phyloP scores from a whole-genome alignment of 169 alveolate species.

The Babesia divergens region DNA sequence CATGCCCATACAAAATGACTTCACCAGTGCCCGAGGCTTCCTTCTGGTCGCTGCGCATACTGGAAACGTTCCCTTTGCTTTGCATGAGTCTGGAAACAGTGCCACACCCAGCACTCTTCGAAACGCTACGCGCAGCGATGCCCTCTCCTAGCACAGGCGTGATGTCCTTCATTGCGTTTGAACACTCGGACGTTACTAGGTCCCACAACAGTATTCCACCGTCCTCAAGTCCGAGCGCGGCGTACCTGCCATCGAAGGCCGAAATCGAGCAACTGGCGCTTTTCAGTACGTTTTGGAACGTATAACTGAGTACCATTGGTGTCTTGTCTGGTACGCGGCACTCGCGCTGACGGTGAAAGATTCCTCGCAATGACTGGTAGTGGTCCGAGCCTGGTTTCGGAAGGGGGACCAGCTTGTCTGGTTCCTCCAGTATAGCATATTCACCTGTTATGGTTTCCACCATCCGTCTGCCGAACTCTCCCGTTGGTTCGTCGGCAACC shows the following conservation, averaged over 20 bases:
- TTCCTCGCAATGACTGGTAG: slow-evolving; percentile 38
- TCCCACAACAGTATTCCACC: slow-evolving; percentile 57
- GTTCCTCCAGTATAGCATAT: slow-evolving; percentile 48
- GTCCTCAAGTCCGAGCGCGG: slow-evolving; percentile 55
- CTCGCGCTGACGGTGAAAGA: slow-evolving; percentile 15
- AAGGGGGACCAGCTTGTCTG: slow-evolving; percentile 43
- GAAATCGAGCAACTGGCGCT: slow-evolving; percentile 37
- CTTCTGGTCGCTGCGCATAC: slow-evolving; percentile 10
- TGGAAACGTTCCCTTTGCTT: not conserved
- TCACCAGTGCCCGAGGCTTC: slow-evolving; percentile 16
- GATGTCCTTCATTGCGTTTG: slow-evolving; percentile 53
- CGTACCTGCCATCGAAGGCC: slow-evolving; percentile 57
- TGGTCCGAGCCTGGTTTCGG: slow-evolving; percentile 48
- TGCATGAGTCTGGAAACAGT: slow-evolving; percentile 20
- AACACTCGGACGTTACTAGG: slow-evolving; percentile 49
- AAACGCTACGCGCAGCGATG: slow-evolving; percentile 39
- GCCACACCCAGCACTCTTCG: slow-evolving; percentile 16
- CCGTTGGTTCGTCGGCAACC: not conserved
- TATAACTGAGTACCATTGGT: slow-evolving; percentile 30
- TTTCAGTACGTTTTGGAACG: slow-evolving; percentile 33
- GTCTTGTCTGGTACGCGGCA: slow-evolving; percentile 12
- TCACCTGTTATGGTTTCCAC: slow-evolving; percentile 43
- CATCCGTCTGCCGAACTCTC: not conserved
- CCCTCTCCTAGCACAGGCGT: slow-evolving; percentile 53
- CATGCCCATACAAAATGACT: slow-evolving; percentile 45